These are phyloP conservation scores for Brassica cretica DNA, from an alignment of 345 rosid genomes.

Conservation along the genomic window DNA sequence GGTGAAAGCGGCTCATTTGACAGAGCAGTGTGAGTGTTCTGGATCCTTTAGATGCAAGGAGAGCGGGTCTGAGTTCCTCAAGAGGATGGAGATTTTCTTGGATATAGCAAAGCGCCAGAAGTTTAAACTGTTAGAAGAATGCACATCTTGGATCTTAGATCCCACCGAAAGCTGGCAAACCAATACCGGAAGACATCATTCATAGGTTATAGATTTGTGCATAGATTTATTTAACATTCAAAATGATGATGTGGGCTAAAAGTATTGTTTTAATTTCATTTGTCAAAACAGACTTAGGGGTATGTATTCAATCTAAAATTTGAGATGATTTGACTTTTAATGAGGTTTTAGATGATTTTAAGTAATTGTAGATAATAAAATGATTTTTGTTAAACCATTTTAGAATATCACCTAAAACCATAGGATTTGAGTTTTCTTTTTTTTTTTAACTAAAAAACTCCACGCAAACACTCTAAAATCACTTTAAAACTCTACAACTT, in stretches of 20 bases:
- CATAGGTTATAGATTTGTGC: conserved; percentile 15
- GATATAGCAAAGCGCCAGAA: conserved; percentile 62
- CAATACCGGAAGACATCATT: not conserved
- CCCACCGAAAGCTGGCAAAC: conserved; percentile 26
- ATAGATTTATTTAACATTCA: conserved; percentile 5
- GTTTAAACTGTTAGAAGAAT: conserved; percentile 63
- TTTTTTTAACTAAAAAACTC: too few relatives aligned
- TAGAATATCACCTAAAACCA: too few relatives aligned
- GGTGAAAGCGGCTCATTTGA: conserved; percentile 82
- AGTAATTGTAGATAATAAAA: too few relatives aligned
- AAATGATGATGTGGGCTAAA: not conserved
- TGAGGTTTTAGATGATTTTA: too few relatives aligned
- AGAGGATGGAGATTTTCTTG: conserved; percentile 69
- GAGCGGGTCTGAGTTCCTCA: conserved; percentile 56
- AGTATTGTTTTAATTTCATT: not conserved
- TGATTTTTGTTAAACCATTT: too few relatives aligned
- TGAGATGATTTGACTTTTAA: too few relatives aligned
- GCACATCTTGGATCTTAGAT: conserved; percentile 63
- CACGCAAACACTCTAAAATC: too few relatives aligned
- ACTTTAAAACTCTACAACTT: too few relatives aligned
- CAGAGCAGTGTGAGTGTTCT: conserved; percentile 81
- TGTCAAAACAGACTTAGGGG: not conserved
- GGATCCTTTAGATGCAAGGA: conserved; percentile 82
- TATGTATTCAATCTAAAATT: too few relatives aligned
- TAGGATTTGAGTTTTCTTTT: too few relatives aligned